phyloP scores from a whole-genome alignment of 768 basidiomycete genomes.

The Coprinopsis cinerea region DNA sequence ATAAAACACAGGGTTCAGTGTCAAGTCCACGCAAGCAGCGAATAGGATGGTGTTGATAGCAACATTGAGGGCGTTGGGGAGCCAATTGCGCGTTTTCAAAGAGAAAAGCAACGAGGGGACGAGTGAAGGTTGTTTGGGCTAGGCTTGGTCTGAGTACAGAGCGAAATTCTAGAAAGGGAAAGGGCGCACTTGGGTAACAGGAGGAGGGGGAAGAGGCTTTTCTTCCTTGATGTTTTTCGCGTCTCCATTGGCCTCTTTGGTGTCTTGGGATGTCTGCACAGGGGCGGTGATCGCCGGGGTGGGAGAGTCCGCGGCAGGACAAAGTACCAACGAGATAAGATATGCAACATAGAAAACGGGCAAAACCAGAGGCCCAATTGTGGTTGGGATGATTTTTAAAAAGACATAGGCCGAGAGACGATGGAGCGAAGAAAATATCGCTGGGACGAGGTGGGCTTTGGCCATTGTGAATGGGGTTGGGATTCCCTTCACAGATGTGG shows the following conservation, averaged over 20 bases:
- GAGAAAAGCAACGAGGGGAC: conserved; percentile 25
- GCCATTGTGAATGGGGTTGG: background rate
- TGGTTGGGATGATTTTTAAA: conserved; percentile 41
- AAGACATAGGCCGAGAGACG: conserved; percentile 42
- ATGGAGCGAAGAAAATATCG: conserved; percentile 23
- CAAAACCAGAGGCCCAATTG: conserved; percentile 25
- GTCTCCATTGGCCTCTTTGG: too few relatives aligned
- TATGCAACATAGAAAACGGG: conserved; percentile 26
- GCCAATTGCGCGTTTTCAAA: conserved; percentile 28
- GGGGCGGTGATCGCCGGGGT: too few relatives aligned
- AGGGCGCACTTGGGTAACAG: too few relatives aligned
- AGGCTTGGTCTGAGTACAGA: background rate
- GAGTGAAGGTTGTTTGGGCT: conserved; percentile 5
- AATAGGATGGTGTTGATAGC: conserved; percentile 29
- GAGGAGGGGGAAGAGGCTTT: background rate
- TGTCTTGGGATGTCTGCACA: background rate
- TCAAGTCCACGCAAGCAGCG: conserved; percentile 41
- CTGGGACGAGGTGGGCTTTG: background rate
- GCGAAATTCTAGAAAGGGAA: background rate
- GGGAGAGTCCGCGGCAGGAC: too few relatives aligned
- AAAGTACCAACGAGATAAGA: conserved; percentile 18
- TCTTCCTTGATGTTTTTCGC: too few relatives aligned
- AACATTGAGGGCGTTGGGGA: conserved; percentile 24
- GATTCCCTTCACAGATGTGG: too few relatives aligned
- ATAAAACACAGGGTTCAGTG: conserved; percentile 49